A percentile compares a stretch with the other conserved stretches of the same genome.
Evolutionary conservation across 2,329 filamentous ascomycete species (phyloP).

Genomic region (Pseudophaeomoniella oleicola): DNA sequence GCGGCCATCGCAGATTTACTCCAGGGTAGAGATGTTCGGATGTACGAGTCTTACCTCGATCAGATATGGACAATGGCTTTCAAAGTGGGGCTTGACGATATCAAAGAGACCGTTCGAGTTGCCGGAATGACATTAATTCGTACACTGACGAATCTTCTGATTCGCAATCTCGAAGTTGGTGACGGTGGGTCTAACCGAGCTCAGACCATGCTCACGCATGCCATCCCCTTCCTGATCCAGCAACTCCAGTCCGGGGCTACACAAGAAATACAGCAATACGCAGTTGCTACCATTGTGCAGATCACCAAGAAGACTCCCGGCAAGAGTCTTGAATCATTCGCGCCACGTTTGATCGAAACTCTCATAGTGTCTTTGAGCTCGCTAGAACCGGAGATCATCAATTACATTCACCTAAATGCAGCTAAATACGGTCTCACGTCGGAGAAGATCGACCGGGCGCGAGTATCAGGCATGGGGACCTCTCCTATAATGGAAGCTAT

Average conservation of each 20-base stretch:
- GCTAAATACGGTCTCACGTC: slow-evolving; percentile 71
- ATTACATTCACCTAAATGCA: slow-evolving; percentile 83
- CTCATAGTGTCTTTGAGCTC: slow-evolving; percentile 72
- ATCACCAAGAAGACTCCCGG: slow-evolving; percentile 76
- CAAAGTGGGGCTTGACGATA: slow-evolving; percentile 77
- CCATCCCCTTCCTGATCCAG: slow-evolving; percentile 80
- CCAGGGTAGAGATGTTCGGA: slow-evolving; percentile 58
- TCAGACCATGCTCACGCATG: slow-evolving; percentile 66
- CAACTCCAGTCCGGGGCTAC: slow-evolving; percentile 68
- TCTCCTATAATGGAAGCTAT: slow-evolving; percentile 90
- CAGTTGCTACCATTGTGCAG: slow-evolving; percentile 69
- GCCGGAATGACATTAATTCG: slow-evolving; percentile 74
- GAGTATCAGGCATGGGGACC: slow-evolving; percentile 64
- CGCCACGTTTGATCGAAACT: slow-evolving; percentile 66
- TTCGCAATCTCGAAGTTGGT: slow-evolving; percentile 70
- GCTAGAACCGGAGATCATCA: slow-evolving; percentile 76
- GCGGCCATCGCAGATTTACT: slow-evolving; percentile 78
- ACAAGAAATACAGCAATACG: slow-evolving; percentile 73
- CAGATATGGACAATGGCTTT: slow-evolving; percentile 77
- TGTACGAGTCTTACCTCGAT: slow-evolving; percentile 72
- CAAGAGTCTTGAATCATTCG: slow-evolving; percentile 63
- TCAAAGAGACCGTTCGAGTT: slow-evolving; percentile 75
- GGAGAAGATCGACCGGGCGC: slow-evolving; percentile 78
- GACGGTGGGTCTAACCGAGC: slow-evolving; percentile 51
- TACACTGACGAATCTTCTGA: slow-evolving; percentile 68